A percentile compares a stretch with the other conserved stretches of the same genome.
Conservation (phyloP, 192 early-diverging fungal genomes). For the Coemansia guatemalensis region DNA sequence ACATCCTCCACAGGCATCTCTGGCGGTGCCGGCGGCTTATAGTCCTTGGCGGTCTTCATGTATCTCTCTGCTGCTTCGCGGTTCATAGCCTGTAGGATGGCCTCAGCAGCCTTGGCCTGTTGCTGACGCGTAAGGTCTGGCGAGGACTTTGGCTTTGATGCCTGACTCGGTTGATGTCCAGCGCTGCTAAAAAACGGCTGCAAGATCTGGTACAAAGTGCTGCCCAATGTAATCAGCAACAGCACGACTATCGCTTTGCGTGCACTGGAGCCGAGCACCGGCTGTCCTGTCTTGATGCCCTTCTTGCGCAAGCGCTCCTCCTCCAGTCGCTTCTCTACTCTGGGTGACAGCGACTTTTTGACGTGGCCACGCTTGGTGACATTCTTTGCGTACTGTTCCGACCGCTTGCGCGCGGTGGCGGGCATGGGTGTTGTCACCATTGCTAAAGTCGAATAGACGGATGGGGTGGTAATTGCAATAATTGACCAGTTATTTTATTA, state of each 20-base stretch:
- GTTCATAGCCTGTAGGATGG: constrained; percentile 39
- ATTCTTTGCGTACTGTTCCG: constrained; percentile 44
- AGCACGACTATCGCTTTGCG: constrained; percentile 24
- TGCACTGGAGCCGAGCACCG: constrained; percentile 14
- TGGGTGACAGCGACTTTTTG: constrained; percentile 36
- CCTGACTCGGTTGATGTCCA: constrained; percentile 1
- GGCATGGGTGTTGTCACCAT: constrained; percentile 45
- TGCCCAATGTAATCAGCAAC: constrained; percentile 40
- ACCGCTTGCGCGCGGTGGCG: constrained; percentile 40
- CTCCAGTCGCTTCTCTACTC: constrained; percentile 30
- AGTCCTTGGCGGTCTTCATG: constrained; percentile 32
- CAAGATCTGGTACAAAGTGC: constrained; percentile 45
- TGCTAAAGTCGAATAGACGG: neutral
- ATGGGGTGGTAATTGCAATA: neutral
- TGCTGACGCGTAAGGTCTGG: constrained; percentile 37
- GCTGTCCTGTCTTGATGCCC: constrained; percentile 17
- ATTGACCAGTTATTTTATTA: neutral
- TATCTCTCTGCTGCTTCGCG: constrained; percentile 28
- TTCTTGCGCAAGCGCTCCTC: constrained; percentile 38
- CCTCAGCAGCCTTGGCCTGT: constrained; percentile 45
- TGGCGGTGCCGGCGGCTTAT: constrained; percentile 20
- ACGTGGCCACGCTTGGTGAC: constrained; percentile 40
- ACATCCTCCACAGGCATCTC: neutral
- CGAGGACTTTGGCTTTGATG: constrained; percentile 9
- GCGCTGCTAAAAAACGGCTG: constrained; percentile 28